phyloP scores from a whole-genome alignment of 805 yeast genomes.

The Zygosaccharomyces kombuchaensis region DNA sequence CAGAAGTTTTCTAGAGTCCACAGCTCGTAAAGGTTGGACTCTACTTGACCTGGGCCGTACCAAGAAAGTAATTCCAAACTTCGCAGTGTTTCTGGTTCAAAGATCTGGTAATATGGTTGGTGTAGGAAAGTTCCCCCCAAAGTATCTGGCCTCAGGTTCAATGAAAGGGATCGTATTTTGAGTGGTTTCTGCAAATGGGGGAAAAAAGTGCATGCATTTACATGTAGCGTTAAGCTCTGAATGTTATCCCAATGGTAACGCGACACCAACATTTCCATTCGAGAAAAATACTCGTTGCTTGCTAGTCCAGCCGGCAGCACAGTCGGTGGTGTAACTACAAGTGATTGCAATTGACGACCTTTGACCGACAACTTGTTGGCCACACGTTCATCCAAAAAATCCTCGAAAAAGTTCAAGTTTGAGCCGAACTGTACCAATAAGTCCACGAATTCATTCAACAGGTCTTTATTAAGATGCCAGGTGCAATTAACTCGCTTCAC shows the following conservation, averaged over 20 bases:
- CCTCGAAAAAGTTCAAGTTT: constrained; percentile 24
- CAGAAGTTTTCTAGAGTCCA: constrained; percentile 31
- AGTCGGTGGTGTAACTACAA: constrained; percentile 28
- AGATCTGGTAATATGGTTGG: constrained; percentile 28
- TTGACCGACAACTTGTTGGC: constrained; percentile 13
- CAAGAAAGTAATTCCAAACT: constrained; percentile 38
- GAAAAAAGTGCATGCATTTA: constrained; percentile 26
- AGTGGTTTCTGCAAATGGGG: constrained; percentile 19
- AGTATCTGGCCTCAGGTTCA: constrained; percentile 32
- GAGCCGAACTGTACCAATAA: constrained; percentile 16
- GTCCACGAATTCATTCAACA: constrained; percentile 17
- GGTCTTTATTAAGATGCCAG: constrained; percentile 27
- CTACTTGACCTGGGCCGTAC: constrained; percentile 30
- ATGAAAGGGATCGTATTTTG: constrained; percentile 21
- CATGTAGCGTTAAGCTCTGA: constrained; percentile 24
- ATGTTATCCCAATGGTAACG: constrained; percentile 21
- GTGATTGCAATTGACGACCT: constrained; percentile 16
- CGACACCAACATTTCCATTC: constrained; percentile 10
- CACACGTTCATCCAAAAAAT: constrained; percentile 22
- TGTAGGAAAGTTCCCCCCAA: constrained; percentile 11
- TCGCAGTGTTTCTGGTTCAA: constrained; percentile 30
- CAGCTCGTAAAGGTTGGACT: constrained; percentile 19
- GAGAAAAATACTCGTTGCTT: constrained; percentile 16
- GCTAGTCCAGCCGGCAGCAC: constrained; percentile 20
- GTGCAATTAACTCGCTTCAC: constrained; percentile 28